phyloP scores from a whole-genome alignment of 1,139 yeast species.

The Yamadazyma dendronema region DNA sequence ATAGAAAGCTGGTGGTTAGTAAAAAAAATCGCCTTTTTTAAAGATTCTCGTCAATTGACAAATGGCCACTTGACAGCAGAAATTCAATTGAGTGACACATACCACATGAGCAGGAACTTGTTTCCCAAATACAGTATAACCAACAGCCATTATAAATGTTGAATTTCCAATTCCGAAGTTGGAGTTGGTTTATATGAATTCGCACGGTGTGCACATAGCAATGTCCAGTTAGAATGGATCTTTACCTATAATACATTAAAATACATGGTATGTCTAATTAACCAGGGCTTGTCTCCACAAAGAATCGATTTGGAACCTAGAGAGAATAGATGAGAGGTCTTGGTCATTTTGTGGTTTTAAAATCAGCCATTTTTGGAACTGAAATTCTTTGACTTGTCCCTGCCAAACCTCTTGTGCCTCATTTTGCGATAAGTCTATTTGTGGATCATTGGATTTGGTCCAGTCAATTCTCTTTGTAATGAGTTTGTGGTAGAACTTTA shows the following conservation, averaged over 20 bases:
- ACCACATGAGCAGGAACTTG: slow-evolving; percentile 65
- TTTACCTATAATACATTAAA: too few relatives aligned
- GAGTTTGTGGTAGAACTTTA: slow-evolving; percentile 62
- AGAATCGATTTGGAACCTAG: slow-evolving; percentile 51
- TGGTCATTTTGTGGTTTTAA: slow-evolving; percentile 50
- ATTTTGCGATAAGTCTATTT: slow-evolving; percentile 45
- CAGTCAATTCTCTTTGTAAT: slow-evolving; percentile 67
- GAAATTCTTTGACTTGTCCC: slow-evolving; percentile 57
- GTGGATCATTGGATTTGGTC: slow-evolving; percentile 43
- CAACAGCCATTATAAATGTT: slow-evolving; percentile 48
- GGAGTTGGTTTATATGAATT: slow-evolving; percentile 1
- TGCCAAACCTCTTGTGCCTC: slow-evolving; percentile 67
- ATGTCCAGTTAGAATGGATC: too few relatives aligned
- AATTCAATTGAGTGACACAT: slow-evolving; percentile 27
- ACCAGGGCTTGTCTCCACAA: slow-evolving; percentile 64
- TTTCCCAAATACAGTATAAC: slow-evolving; percentile 62
- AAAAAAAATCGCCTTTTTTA: slow-evolving; percentile 2
- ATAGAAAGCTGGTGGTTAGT: slow-evolving; percentile 39
- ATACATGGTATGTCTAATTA: too few relatives aligned
- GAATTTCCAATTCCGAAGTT: slow-evolving; percentile 4
- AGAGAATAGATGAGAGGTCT: slow-evolving; percentile 52
- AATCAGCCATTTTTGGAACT: slow-evolving; percentile 63
- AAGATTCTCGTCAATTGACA: background rate
- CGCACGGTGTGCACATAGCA: too few relatives aligned
- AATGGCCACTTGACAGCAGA: background rate